These are phyloP conservation scores for Firmiana major DNA, from an alignment of 345 rosid species.

Conservation along the genomic window DNA sequence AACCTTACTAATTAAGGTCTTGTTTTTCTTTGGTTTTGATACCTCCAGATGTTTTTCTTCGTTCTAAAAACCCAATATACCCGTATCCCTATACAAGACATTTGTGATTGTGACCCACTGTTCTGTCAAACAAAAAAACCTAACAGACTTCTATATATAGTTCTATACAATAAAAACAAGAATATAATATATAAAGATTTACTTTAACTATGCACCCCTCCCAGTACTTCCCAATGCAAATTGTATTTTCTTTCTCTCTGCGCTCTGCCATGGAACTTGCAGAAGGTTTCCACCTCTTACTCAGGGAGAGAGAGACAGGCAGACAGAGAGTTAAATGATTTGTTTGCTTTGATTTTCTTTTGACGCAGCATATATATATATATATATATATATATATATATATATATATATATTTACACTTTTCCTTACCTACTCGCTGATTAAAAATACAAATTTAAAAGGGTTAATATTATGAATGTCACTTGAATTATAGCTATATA, in stretches of 20 bases:
- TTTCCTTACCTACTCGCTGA: not conserved
- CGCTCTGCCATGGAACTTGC: constrained; percentile 33
- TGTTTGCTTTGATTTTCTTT: not conserved
- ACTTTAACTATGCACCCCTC: not conserved
- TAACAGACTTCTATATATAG: not conserved
- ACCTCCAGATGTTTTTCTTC: constrained; percentile 4
- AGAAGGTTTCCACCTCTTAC: constrained; percentile 20
- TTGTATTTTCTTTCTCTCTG: not conserved
- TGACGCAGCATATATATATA: constrained; percentile 19
- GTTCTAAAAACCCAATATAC: constrained; percentile 14
- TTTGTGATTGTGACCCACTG: constrained; percentile 28
- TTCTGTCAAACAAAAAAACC: constrained; percentile 6
- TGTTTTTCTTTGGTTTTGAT: constrained; percentile 23
- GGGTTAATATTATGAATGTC: no score
- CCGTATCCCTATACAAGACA: constrained; percentile 18
- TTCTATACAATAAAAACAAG: not conserved
- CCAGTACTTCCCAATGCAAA: constrained; percentile 30
- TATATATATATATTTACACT: not conserved
- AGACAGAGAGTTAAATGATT: not conserved
- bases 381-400: not conserved
- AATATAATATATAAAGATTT: not conserved
- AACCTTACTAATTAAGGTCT: not conserved
- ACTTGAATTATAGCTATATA: no score
- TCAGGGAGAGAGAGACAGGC: constrained; percentile 19
- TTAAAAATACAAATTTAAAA: not conserved